Evolutionary conservation across 2,329 filamentous ascomycete species (phyloP), one percentile per base, ranked within the genome.

Genomic region (Penicillium glabrum): DNA sequence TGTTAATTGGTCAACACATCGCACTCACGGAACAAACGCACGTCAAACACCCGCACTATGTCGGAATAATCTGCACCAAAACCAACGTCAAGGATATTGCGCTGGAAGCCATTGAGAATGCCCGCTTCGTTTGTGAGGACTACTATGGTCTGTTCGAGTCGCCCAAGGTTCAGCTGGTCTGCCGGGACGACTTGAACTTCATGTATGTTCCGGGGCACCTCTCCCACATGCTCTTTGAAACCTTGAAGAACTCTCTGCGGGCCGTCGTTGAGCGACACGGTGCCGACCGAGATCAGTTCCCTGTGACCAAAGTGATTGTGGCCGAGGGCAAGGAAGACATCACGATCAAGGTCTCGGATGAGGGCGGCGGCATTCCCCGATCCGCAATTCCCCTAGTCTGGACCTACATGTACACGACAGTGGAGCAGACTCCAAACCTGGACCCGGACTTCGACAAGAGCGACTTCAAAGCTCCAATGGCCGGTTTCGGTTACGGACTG

Each of bases 401-500:
- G 95, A 99, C 95, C 13, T 99, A 99, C 75, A 99, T 98, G 95
- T 99, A 99, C 75, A 99, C 95, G 35, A 99, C 95, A 2, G 95
- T 99, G 62, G 95, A 98, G 75, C 87, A 93, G 67, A 98, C 95
- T 23, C 95, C 95, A 14, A 96, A 88, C 71, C 80, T 99, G 61
- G 95, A 99, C 71, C 95, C 95, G 0, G 93, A 98, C 73, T 99
- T 98, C 75, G 93, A 99, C 77, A 96, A 98, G 80, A 96, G 89
- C 77, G 95, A 99, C 75, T 99, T 99, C 82, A 98, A 99, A 77
- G 95, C 95, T 13, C 95, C 95, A 1, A 98, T 99, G 95, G 95
- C 95, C 60, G 95, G 95, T 2, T 99, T 98, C 71, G 95, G 95
- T n/a, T 99, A 99, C 70, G 95, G 95, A 16, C 74, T 99, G 63